A percentile compares a stretch with the other conserved stretches of the same genome.
These are phyloP conservation scores for Adansonia digitata DNA, from an alignment of 345 rosid species.

Conservation along the genomic window DNA sequence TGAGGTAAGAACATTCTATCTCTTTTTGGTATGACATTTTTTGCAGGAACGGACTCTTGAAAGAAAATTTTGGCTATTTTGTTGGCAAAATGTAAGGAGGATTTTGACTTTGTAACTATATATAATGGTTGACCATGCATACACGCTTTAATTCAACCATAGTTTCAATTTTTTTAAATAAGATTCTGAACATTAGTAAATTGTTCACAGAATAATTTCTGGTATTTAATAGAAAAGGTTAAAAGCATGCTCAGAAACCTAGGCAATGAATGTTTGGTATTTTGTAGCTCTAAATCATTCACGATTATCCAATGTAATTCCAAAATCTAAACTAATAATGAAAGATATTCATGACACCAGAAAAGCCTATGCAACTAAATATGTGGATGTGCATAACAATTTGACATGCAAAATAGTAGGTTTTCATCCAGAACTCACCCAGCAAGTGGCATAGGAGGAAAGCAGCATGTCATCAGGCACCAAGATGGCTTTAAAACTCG, in stretches of 20 bases:
- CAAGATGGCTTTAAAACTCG: conserved; percentile 74
- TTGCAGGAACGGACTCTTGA: not conserved
- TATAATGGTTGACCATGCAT: not conserved
- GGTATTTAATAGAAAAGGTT: not conserved
- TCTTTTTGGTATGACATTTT: not conserved
- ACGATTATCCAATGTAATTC: not conserved
- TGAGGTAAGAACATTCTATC: not conserved
- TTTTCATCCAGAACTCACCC: conserved; percentile 51
- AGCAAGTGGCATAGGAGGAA: conserved; percentile 76
- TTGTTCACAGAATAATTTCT: not conserved
- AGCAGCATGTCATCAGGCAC: conserved; percentile 85
- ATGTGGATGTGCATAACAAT: not conserved
- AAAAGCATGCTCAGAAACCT: not conserved
- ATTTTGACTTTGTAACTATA: not conserved
- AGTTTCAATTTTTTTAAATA: not conserved
- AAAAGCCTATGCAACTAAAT: not conserved
- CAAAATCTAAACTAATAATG: not conserved
- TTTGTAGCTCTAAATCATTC: not conserved
- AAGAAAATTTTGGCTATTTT: not conserved
- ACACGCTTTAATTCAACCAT: not conserved
- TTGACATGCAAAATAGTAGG: not conserved
- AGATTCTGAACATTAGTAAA: not conserved
- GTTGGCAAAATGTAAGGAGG: not conserved
- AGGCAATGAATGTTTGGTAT: not conserved
- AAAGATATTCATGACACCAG: not conserved